Evolutionary conservation across 306 rosid species (phyloP).

Genomic region (Cucumis melo): DNA sequence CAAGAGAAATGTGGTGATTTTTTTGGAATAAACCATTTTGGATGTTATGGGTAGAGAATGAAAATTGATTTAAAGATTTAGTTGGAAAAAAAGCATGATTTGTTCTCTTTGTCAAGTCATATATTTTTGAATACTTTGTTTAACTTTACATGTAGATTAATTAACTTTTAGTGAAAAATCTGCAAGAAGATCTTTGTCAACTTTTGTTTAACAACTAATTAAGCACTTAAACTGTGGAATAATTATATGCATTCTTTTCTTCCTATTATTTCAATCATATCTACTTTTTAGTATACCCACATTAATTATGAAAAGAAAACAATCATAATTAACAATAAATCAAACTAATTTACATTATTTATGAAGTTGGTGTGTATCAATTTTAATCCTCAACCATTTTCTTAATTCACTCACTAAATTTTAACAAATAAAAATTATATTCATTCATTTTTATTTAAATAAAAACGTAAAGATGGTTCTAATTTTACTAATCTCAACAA

Average conservation of each 20-base stretch:
- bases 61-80: background rate
- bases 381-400: too few relatives aligned
- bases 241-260: background rate
- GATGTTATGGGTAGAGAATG: background rate
- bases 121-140: background rate
- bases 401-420: too few relatives aligned
- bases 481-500: too few relatives aligned
- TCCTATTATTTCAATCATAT: background rate
- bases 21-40: background rate
- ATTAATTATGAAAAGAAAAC: background rate
- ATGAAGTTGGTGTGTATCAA: too few relatives aligned
- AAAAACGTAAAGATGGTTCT: too few relatives aligned
- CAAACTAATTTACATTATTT: too few relatives aligned
- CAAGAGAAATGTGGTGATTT: background rate
- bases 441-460: too few relatives aligned
- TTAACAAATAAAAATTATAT: too few relatives aligned
- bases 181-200: background rate
- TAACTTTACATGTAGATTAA: background rate
- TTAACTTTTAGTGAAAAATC: background rate
- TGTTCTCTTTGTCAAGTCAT: constrained; percentile 7
- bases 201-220: constrained; percentile 1
- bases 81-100: background rate
- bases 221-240: constrained; percentile 1
- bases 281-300: background rate
- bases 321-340: too few relatives aligned